A percentile compares a stretch with the other conserved stretches of the same genome.
Evolutionary conservation across 2,329 filamentous ascomycete genomes (phyloP).

Genomic region (Huntiella savannae): DNA sequence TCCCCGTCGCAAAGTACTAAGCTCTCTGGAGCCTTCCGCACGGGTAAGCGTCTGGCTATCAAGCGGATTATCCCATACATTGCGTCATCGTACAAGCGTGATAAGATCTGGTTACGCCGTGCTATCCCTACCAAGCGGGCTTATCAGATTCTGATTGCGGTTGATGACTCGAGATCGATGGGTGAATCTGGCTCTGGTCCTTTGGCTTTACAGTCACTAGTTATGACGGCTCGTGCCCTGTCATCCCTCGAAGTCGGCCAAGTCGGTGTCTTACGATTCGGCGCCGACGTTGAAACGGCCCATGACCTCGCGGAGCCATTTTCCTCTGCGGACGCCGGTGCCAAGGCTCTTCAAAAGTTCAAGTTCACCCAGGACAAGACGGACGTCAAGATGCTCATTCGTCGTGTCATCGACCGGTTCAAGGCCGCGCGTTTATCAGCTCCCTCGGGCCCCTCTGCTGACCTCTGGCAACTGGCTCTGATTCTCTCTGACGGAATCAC

Average conservation of each 20-base stretch:
- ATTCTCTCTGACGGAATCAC: conserved; percentile 90
- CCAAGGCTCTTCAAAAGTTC: conserved; percentile 35
- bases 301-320: conserved; percentile 66
- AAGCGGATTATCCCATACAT: conserved; percentile 99
- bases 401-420: conserved; percentile 64
- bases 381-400: conserved; percentile 62
- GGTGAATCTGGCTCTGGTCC: conserved; percentile 55
- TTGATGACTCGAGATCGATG: conserved; percentile 94
- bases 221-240: conserved; percentile 71
- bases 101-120: conserved; percentile 99
- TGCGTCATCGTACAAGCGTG: conserved; percentile 90
- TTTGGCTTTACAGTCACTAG: conserved; percentile 83
- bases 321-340: conserved; percentile 33
- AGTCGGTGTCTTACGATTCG: conserved; percentile 81
- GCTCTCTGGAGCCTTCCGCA: conserved; percentile 88
- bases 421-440: conserved; percentile 47
- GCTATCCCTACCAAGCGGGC: conserved; percentile 78
- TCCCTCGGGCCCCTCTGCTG: conserved; percentile 27
- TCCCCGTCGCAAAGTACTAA: conserved; percentile 90
- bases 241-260: conserved; percentile 90
- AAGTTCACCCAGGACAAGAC: conserved; percentile 72
- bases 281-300: conserved; percentile 61
- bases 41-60: conserved; percentile 95
- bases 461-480: conserved; percentile 88
- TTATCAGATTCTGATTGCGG: conserved; percentile 93